A percentile compares a stretch with the other conserved stretches of the same genome.
Evolutionary conservation across 495 filamentous ascomycete species (phyloP).

Genomic region (Aspergillus heteromorphus): DNA sequence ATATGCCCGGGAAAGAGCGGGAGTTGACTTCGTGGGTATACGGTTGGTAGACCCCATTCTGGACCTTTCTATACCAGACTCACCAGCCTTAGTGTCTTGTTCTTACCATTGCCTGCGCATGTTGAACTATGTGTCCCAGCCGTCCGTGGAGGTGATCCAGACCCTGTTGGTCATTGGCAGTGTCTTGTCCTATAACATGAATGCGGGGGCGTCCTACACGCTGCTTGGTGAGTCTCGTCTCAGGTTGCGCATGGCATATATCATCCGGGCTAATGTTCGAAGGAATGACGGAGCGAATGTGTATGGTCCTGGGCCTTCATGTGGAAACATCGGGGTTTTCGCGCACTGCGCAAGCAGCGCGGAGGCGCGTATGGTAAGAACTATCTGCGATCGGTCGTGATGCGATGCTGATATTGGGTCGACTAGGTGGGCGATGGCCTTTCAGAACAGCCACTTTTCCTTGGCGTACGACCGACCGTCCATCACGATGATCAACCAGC

Average conservation of each 20-base stretch:
- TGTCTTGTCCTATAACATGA: slow-evolving; percentile 61
- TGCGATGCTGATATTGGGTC: background rate
- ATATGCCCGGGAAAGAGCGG: slow-evolving; percentile 52
- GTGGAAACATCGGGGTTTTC: slow-evolving; percentile 44
- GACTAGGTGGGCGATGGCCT: slow-evolving; percentile 52
- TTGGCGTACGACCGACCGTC: slow-evolving; percentile 57
- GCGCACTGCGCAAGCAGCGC: slow-evolving; percentile 26
- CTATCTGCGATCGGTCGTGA: background rate
- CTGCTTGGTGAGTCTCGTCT: slow-evolving; percentile 46
- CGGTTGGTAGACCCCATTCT: slow-evolving; percentile 26
- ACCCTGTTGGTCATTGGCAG: slow-evolving; percentile 54
- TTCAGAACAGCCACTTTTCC: slow-evolving; percentile 57
- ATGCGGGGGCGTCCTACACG: slow-evolving; percentile 56
- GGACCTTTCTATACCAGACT: background rate
- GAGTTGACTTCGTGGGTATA: slow-evolving; percentile 60
- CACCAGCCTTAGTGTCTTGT: slow-evolving; percentile 48
- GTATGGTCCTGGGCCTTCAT: slow-evolving; percentile 55
- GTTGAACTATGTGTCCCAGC: slow-evolving; percentile 56
- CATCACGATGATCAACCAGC: slow-evolving; percentile 48
- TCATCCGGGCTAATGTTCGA: slow-evolving; percentile 1
- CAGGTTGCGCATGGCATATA: background rate
- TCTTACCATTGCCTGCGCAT: slow-evolving; percentile 58
- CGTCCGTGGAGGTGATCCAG: slow-evolving; percentile 53
- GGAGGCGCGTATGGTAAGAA: slow-evolving; percentile 39
- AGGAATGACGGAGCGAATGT: slow-evolving; percentile 56